These are phyloP conservation scores for Rhodotorula sp. DNA, from an alignment of 1,284 basidiomycete genomes.

Conservation along the genomic window DNA sequence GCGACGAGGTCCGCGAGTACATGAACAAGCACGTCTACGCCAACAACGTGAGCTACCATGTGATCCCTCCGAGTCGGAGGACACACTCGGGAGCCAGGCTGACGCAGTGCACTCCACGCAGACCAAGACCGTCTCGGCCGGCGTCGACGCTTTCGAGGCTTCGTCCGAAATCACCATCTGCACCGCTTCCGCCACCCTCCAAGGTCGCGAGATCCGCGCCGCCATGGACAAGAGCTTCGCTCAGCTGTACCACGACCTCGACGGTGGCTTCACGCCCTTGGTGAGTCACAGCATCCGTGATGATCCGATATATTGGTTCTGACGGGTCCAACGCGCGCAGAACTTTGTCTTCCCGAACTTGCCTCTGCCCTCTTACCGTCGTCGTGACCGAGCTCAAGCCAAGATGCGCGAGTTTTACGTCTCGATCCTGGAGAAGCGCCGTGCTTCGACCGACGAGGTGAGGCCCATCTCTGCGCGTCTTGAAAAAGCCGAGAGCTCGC, in stretches of 20 bases:
- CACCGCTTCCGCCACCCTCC: conserved; percentile 87
- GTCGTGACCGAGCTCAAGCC: conserved; percentile 82
- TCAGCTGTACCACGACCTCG: conserved; percentile 81
- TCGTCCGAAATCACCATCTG: conserved; percentile 93
- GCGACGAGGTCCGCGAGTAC: conserved; percentile 60
- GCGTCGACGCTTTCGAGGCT: conserved; percentile 70
- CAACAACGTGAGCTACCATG: conserved; percentile 41
- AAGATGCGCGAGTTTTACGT: conserved; percentile 95
- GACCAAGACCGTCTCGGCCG: conserved; percentile 57
- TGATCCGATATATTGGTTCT: background rate
- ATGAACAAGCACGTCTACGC: conserved; percentile 36
- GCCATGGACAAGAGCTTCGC: conserved; percentile 81
- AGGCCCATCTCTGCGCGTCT: background rate
- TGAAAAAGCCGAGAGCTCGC: background rate
- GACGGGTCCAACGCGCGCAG: conserved; percentile 59
- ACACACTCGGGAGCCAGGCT: background rate
- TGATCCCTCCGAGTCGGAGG: conserved; percentile 31
- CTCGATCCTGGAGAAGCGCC: conserved; percentile 77
- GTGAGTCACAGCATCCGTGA: conserved; percentile 9
- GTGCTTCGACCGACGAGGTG: conserved; percentile 56
- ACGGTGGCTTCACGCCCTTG: conserved; percentile 59
- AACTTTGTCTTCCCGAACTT: conserved; percentile 95
- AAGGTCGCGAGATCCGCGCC: conserved; percentile 83
- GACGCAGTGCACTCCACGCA: background rate
- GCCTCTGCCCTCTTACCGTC: conserved; percentile 82